A percentile compares a stretch with the other conserved stretches of the same genome.
These are phyloP conservation scores for Annulohypoxylon maeteangense DNA, from an alignment of 495 filamentous ascomycete species.

Conservation along the genomic window DNA sequence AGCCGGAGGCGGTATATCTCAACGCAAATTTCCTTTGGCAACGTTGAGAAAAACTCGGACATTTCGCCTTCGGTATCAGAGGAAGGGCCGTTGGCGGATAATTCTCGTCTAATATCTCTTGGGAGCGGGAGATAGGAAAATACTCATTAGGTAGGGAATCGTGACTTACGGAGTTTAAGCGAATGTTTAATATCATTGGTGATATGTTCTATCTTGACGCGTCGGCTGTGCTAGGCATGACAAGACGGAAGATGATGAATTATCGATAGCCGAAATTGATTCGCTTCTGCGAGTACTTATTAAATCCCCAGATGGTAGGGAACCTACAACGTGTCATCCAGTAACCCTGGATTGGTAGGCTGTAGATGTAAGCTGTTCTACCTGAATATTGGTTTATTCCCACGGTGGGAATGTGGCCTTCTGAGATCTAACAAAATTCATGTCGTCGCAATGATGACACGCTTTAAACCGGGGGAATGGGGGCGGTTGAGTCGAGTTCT, in stretches of 20 bases:
- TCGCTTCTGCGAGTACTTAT: conserved; percentile 27
- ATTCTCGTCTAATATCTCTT: not conserved
- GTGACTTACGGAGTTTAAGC: conserved; percentile 20
- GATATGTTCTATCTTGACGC: conserved; percentile 23
- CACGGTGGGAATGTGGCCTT: conserved; percentile 10
- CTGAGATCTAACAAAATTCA: conserved; percentile 17
- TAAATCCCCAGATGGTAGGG: conserved; percentile 24
- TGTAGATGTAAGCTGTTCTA: conserved; percentile 9
- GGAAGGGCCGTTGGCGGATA: not conserved
- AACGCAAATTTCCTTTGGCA: not conserved
- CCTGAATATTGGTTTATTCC: not conserved
- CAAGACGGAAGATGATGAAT: conserved; percentile 23
- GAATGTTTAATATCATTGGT: conserved; percentile 19
- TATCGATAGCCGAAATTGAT: conserved; percentile 38
- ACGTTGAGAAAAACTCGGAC: not conserved
- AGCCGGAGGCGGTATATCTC: conserved; percentile 1
- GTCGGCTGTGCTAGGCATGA: conserved; percentile 28
- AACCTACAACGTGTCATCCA: conserved; percentile 36
- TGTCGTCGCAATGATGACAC: conserved; percentile 21
- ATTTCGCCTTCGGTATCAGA: not conserved
- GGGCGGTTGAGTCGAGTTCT: conserved; percentile 11
- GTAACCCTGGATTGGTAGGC: not conserved
- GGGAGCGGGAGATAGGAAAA: not conserved
- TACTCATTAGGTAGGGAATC: not conserved
- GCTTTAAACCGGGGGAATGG: conserved; percentile 17